A percentile compares a stretch with the other conserved stretches of the same genome.
Evolutionary conservation across 768 basidiomycete species (phyloP).

Genomic region (Boletus sensibilis): DNA sequence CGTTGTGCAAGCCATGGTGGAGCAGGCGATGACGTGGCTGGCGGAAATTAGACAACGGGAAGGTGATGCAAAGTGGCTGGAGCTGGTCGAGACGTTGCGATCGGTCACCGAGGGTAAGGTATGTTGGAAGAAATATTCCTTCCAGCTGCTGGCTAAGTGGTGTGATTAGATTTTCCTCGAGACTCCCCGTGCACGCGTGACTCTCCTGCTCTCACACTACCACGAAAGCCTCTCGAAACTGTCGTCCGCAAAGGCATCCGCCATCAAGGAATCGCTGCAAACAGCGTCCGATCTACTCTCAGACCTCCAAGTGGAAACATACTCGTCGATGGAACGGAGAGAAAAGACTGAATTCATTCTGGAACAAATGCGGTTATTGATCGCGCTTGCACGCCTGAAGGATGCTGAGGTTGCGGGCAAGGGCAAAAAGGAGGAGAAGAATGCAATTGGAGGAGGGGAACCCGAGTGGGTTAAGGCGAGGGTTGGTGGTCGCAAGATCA

Average conservation of each 20-base stretch:
- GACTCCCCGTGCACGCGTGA: constrained; percentile 92
- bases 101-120: constrained; percentile 97
- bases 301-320: constrained; percentile 97
- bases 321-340: constrained; percentile 95
- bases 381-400: constrained; percentile 73
- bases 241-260: constrained; percentile 38
- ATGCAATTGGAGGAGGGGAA: constrained; percentile 67
- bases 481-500: constrained; percentile 91
- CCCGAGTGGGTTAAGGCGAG: constrained; percentile 91
- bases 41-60: constrained; percentile 67
- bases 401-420: constrained; percentile 62
- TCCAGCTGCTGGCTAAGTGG: neutral
- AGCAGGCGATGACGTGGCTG: constrained; percentile 79
- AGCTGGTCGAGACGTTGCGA: constrained; percentile 85
- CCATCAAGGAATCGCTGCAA: constrained; percentile 66
- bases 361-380: constrained; percentile 93
- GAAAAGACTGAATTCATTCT: constrained; percentile 99
- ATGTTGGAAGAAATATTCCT: constrained; percentile 20
- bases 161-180: constrained; percentile 84
- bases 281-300: constrained; percentile 89
- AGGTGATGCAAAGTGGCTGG: constrained; percentile 77
- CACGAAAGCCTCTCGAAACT: constrained; percentile 68
- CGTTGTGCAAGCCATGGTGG: constrained; percentile 88
- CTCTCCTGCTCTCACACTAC: constrained; percentile 79
- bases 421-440: constrained; percentile 51